Evolutionary conservation across 2,329 filamentous ascomycete species (phyloP).

Genomic region (Tolypocladium amazonense): DNA sequence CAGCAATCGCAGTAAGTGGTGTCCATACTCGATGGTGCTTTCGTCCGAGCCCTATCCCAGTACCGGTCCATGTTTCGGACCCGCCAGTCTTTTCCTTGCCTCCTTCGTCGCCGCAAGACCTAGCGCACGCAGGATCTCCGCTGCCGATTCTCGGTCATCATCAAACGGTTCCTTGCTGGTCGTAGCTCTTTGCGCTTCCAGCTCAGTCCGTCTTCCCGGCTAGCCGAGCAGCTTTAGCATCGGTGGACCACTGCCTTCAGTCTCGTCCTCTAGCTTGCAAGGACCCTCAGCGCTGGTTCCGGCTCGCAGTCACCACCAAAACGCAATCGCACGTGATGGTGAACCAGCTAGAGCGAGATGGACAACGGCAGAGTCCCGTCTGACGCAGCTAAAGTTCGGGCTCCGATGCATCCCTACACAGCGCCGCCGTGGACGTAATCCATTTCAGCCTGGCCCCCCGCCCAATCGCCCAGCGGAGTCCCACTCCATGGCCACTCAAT

Average conservation of each 20-base stretch:
- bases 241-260: background rate
- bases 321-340: background rate
- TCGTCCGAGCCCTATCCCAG: background rate
- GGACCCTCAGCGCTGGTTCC: background rate
- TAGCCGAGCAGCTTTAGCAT: background rate
- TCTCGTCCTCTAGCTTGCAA: background rate
- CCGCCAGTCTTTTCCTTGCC: background rate
- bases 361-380: background rate
- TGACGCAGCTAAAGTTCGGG: background rate
- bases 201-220: background rate
- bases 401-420: background rate
- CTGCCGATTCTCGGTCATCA: conserved; percentile 3
- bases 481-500: background rate
- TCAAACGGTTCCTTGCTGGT: background rate
- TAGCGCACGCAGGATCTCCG: conserved; percentile 6
- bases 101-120: background rate
- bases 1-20: background rate
- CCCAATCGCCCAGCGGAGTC: conserved; percentile 3
- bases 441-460: background rate
- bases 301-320: background rate
- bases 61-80: background rate
- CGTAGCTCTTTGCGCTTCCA: background rate
- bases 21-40: background rate
- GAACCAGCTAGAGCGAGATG: background rate
- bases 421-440: conserved; percentile 1